Percentiles rank a stretch among this genome's conserved stretches.
phyloP scores from a whole-genome alignment of 225 moss, liverwort and hornwort species.

The Bryum argenteum region DNA sequence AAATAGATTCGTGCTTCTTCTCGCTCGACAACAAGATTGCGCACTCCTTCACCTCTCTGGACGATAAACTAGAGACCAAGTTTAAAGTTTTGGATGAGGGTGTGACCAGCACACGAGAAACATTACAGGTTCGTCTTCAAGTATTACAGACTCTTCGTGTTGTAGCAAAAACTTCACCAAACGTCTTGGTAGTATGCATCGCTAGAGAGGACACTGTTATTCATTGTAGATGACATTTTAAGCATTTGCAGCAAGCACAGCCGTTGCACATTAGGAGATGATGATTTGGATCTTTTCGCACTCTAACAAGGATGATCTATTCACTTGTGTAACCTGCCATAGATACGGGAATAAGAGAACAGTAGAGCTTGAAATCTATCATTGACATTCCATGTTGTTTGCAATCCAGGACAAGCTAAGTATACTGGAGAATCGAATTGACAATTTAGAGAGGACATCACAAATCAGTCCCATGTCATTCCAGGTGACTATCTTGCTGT shows the following conservation, averaged over 20 bases:
- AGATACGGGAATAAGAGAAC: too few species aligned
- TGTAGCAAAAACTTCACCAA: too few species aligned
- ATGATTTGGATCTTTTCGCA: too few species aligned
- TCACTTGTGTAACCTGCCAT: too few species aligned
- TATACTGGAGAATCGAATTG: conserved; percentile 49
- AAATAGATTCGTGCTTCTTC: conserved; percentile 60
- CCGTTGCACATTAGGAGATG: too few species aligned
- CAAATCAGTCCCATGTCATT: conserved; percentile 51
- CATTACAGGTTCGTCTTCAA: conserved; percentile 47
- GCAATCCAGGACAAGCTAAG: conserved; percentile 48
- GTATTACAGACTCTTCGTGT: background rate
- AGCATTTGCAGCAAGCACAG: too few species aligned
- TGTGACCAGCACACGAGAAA: conserved; percentile 53
- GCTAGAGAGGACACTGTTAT: too few species aligned
- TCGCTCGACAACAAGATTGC: conserved; percentile 60
- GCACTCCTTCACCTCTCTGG: conserved; percentile 50
- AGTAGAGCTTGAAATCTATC: background rate
- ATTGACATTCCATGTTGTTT: background rate
- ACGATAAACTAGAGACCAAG: conserved; percentile 55
- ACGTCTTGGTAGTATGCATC: too few species aligned
- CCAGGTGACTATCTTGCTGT: conserved; percentile 26
- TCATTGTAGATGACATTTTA: too few species aligned
- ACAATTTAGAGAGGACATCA: conserved; percentile 51
- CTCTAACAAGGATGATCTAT: too few species aligned
- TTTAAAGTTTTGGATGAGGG: conserved; percentile 62